Evolutionary conservation across 768 basidiomycete genomes (phyloP), one percentile per base, ranked within the genome.

Genomic region (Pholiota molesta): DNA sequence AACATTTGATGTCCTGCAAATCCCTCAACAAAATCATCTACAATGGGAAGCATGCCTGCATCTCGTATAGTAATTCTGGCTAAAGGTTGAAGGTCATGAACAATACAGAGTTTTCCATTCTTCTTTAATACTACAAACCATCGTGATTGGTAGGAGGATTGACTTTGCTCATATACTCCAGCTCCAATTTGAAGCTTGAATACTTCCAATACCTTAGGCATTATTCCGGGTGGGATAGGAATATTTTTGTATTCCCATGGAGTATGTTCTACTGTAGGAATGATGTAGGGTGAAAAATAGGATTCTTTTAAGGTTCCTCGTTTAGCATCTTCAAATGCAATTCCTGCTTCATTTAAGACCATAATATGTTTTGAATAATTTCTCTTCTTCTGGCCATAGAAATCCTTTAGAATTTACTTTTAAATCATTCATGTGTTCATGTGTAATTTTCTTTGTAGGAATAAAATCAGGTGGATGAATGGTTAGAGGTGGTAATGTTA

Each of bases 51-150:
- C 0, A 76, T 28, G 0, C 73, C 76, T 6, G 77, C 74, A 61
- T 80, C 76, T 10, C 68, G 49, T 2, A 83, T 78, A 0, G 75
- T 72, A 1, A 81, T 74, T 21, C 60, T 56, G 57, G 82, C 81
- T 0, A 81, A 65, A 0, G 75, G 77, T 53, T 78, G 72, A 0
- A 81, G 61, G 49, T 76, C 72, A 52, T 80, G 78, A 0, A 83
- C 77, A 1, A 79, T 66, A 6, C 74, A 57, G 0, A 82, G 58
- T 45, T 68, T 49, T 57, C 76, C 62, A 63, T 69, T 72, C 49
- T 77, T 76, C 63, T 81, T 81, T 0, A 72, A 29, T 0, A 81
- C 76, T 21, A 68, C 71, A 53, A 81, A 80, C 79, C 77, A 79
- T 2, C 68, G 44, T 0, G 74, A 74, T 5, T 73, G 62, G 53